phyloP scores from a whole-genome alignment of 768 basidiomycete genomes.

The Boletus sp. region DNA sequence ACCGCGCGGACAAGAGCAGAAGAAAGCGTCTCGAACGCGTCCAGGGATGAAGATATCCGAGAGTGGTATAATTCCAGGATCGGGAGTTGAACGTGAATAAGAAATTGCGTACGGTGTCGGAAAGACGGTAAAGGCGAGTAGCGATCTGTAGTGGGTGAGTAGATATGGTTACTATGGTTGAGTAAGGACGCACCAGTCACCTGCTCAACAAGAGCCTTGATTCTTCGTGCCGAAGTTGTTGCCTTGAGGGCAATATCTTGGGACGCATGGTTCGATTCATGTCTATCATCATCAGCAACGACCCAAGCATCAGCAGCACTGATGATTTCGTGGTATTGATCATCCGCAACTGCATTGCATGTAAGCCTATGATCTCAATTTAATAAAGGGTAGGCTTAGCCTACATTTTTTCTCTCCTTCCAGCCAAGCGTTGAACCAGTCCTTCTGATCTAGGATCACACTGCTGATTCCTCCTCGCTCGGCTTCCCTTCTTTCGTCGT shows the following conservation, averaged over 20 bases:
- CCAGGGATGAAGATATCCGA: slow-evolving; percentile 80
- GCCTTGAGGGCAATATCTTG: slow-evolving; percentile 50
- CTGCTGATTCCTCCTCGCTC: slow-evolving; percentile 80
- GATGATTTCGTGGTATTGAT: slow-evolving; percentile 85
- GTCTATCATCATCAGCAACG: slow-evolving; percentile 64
- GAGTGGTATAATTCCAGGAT: slow-evolving; percentile 73
- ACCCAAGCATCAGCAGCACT: slow-evolving; percentile 82
- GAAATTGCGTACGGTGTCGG: slow-evolving; percentile 77
- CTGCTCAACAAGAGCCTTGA: slow-evolving; percentile 87
- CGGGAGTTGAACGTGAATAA: slow-evolving; percentile 82
- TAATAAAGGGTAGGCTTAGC: slow-evolving; percentile 27
- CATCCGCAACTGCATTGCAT: slow-evolving; percentile 67
- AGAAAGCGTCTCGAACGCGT: slow-evolving; percentile 92
- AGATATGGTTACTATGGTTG: neutral
- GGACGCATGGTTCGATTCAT: slow-evolving; percentile 30
- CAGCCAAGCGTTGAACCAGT: slow-evolving; percentile 93
- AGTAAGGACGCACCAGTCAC: slow-evolving; percentile 64
- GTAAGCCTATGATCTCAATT: neutral
- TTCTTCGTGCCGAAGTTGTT: slow-evolving; percentile 79
- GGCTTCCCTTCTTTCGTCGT: slow-evolving; percentile 19
- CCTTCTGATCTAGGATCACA: slow-evolving; percentile 74
- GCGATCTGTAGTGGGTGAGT: slow-evolving; percentile 56
- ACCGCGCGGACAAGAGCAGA: slow-evolving; percentile 87
- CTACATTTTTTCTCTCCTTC: slow-evolving; percentile 85
- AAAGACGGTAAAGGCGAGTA: slow-evolving; percentile 85